phyloP scores from a whole-genome alignment of 2,329 filamentous ascomycete genomes.

The Monilinia laxa region DNA sequence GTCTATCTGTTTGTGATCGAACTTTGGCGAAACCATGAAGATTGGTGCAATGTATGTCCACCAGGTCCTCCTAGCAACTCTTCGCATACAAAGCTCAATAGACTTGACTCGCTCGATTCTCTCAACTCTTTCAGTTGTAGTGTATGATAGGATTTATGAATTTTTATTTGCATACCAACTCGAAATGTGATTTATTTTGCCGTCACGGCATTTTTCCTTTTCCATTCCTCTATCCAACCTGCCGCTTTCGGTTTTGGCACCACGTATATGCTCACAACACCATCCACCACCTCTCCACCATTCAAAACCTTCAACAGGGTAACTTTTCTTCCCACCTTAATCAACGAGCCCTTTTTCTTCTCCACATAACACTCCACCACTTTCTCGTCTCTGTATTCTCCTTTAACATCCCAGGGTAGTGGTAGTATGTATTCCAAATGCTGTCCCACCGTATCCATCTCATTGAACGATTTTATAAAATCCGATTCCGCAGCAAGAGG shows the following conservation, averaged over 20 bases:
- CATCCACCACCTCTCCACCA: slow-evolving; percentile 81
- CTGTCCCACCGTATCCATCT: slow-evolving; percentile 71
- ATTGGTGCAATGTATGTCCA: too few relatives aligned
- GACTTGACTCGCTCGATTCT: too few relatives aligned
- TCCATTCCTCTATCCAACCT: slow-evolving; percentile 82
- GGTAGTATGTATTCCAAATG: slow-evolving; percentile 87
- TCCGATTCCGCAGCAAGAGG: slow-evolving; percentile 79
- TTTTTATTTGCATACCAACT: neutral
- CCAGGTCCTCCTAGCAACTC: too few relatives aligned
- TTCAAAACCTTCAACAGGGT: slow-evolving; percentile 71
- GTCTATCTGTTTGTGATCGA: neutral
- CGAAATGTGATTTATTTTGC: slow-evolving; percentile 4
- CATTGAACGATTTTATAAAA: slow-evolving; percentile 84
- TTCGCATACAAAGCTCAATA: neutral
- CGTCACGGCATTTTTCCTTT: slow-evolving; percentile 63
- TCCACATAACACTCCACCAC: slow-evolving; percentile 93
- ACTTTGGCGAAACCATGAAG: neutral
- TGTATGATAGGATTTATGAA: neutral
- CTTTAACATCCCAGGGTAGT: slow-evolving; percentile 75
- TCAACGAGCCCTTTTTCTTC: slow-evolving; percentile 72
- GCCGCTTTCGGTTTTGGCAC: slow-evolving; percentile 69
- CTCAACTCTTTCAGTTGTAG: neutral
- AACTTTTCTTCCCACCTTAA: slow-evolving; percentile 88
- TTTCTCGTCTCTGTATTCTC: slow-evolving; percentile 61
- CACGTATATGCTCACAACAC: slow-evolving; percentile 78